Evolutionary conservation across 1,284 basidiomycete genomes (phyloP), one percentile per base, ranked within the genome.

Genomic region (Ceratobasidium papillatum): DNA sequence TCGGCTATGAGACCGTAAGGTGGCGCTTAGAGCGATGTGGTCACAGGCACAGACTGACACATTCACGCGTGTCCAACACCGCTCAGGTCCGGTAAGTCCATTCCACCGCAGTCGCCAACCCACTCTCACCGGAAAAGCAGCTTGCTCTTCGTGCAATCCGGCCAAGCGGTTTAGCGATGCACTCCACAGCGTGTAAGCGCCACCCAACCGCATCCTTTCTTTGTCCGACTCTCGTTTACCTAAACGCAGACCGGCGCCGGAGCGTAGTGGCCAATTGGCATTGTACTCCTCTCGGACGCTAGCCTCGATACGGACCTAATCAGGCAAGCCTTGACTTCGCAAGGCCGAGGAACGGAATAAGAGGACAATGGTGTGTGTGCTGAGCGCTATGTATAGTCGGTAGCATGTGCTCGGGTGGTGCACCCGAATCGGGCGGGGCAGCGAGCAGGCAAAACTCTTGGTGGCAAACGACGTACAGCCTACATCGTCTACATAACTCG

Each of bases 211-310:
- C 47, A 22, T 54, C 49, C 34, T 25, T 43, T 49, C 64, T 51
- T 68, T 52, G 32, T 25, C 36, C 47, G 49, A 38, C 8, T 34
- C n/a, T 19, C 17, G 22, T 25, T 66, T 66, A 52, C 47, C 27
- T 52, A 66, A 66, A 22, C 12, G 11, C 27, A 32, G n/a, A 34
- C 64, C 64, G 64, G 64, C 51, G 49, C 64, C 64, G 64, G 64
- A 68, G 32, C 32, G 59, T 9, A 14, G 36, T n/a, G 36, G 54
- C 54, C 25, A 52, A 68, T 68, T 68, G 47, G 64, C 51, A 68
- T 41, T 68, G 19, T 19, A 4, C 2, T 30, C 30, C 49, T 47
- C 5, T 22, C 25, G 49, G 9, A 54, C 34, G 64, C 64, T 68
- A 68, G 36, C 43, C 14, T 25, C 47, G 34, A 54, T 36, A n/a